Evolutionary conservation across 805 yeast genomes (phyloP), one percentile per base, ranked within the genome.

Genomic region (Nakazawaea ernobii): DNA sequence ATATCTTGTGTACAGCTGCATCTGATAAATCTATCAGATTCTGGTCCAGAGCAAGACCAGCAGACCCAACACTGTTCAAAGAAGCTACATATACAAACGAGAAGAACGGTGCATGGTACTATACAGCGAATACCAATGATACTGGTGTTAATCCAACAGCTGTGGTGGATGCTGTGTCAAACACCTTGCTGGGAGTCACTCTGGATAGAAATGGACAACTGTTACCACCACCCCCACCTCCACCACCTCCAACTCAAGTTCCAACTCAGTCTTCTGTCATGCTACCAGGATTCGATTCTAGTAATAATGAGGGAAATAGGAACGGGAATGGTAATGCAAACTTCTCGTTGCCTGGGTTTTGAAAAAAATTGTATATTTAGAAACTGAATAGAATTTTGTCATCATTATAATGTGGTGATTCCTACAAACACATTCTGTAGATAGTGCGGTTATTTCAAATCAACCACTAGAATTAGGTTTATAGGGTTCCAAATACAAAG

Each of bases 1-100:
- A 94, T 65, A 69, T 92, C 43, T 69, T 94, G 32, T 82, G 95
- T 47, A 82, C 97, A 7, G 98, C 97, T 0, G 92, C 97, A 15
- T 89, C 94, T 49, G 99, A 94, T 64, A 79, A 94, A 60, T 81
- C 95, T 5, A 87, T 95, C 24, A 69, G 97, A 48, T 87, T 95
- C 66, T 94, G 99, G 99, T 81, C 91, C 29, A 73, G 99, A 44
- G 85, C 95, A 1, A 74, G 95, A 60, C 97, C 97, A 1, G 84
- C 83, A 55, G 99, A 94, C 67, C 85, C 88, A 0, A 78, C 77
- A 59, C 86, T 87, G 2, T 89, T 80, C 68, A 79, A 82, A 53
- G 96, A 88, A 62, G 85, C 88, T 13, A 81, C 88, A 48, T 89
- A 90, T 65, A 84, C 88, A 14, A 73, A 78, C 60, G 79, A 77